A percentile compares a stretch with the other conserved stretches of the same genome.
Evolutionary conservation across 768 basidiomycete species (phyloP).

Genomic region (Pleurotus salmoneostramineus): DNA sequence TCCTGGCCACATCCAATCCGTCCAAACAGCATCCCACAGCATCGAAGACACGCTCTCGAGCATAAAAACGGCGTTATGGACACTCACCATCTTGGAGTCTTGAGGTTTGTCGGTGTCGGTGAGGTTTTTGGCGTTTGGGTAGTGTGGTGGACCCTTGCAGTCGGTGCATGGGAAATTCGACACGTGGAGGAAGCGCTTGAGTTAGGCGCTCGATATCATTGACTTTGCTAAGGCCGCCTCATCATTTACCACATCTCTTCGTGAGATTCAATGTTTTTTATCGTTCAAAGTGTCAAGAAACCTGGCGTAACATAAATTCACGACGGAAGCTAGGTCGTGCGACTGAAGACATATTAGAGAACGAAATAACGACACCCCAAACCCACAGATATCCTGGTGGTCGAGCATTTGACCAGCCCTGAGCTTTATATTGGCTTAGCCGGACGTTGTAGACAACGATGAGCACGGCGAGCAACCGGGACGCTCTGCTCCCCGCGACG

Average conservation of each 20-base stretch:
- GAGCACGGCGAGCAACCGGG: slow-evolving; percentile 26
- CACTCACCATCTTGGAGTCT: slow-evolving; percentile 11
- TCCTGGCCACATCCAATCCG: slow-evolving; percentile 28
- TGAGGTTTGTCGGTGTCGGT: slow-evolving; percentile 16
- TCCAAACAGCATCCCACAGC: background rate
- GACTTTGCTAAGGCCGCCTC: too few relatives aligned
- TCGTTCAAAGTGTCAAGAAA: too few relatives aligned
- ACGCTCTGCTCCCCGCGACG: slow-evolving; percentile 40
- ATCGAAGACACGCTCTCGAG: background rate
- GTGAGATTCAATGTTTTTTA: too few relatives aligned
- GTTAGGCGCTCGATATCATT: background rate
- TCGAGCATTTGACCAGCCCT: too few relatives aligned
- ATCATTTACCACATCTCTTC: too few relatives aligned
- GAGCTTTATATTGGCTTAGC: too few relatives aligned
- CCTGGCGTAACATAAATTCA: too few relatives aligned
- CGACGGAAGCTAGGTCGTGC: too few relatives aligned
- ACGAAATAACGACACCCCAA: too few relatives aligned
- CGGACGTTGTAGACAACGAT: slow-evolving; percentile 16
- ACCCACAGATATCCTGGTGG: too few relatives aligned
- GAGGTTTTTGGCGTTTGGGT: slow-evolving; percentile 3
- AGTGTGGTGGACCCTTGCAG: slow-evolving; percentile 10
- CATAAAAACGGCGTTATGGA: background rate
- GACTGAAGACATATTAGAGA: too few relatives aligned
- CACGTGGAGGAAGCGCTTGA: slow-evolving; percentile 7
- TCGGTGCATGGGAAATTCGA: slow-evolving; percentile 15